These are phyloP conservation scores for Amphirosellinia nigrospora DNA, from an alignment of 495 filamentous ascomycete species.

Conservation along the genomic window DNA sequence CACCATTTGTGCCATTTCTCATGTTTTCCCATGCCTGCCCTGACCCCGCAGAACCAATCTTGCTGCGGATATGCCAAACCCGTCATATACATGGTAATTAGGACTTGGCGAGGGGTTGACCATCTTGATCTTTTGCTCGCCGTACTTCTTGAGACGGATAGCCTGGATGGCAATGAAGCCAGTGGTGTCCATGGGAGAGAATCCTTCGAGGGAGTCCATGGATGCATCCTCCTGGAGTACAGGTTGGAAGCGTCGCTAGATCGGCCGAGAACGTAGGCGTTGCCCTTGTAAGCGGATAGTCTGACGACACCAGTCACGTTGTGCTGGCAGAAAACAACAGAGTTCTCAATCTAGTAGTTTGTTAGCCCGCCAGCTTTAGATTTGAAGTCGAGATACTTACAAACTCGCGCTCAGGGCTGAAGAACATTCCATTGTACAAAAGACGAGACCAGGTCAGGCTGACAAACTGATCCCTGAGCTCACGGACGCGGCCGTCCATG, in stretches of 20 bases:
- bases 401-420: conserved; percentile 73
- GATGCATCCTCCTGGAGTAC: conserved; percentile 78
- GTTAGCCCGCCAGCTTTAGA: conserved; percentile 9
- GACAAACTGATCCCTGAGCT: conserved; percentile 82
- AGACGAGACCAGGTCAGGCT: conserved; percentile 76
- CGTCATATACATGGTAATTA: conserved; percentile 17
- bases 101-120: conserved; percentile 50
- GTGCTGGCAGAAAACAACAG: conserved; percentile 72
- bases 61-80: conserved; percentile 9
- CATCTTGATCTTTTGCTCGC: conserved; percentile 69
- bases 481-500: conserved; percentile 82
- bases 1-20: conserved; percentile 9
- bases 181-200: conserved; percentile 68
- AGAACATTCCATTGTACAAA: conserved; percentile 85
- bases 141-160: conserved; percentile 92
- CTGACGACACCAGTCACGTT: conserved; percentile 61
- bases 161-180: conserved; percentile 84
- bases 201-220: conserved; percentile 89
- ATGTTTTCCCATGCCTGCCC: conserved; percentile 8
- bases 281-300: conserved; percentile 77
- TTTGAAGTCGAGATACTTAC: conserved; percentile 24
- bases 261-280: conserved; percentile 74
- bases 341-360: conserved; percentile 57
- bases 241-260: conserved; percentile 81
- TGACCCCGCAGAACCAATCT: conserved; percentile 7